Conservation (phyloP, 805 yeast genomes). For the Teunomyces lycoperdinae region DNA sequence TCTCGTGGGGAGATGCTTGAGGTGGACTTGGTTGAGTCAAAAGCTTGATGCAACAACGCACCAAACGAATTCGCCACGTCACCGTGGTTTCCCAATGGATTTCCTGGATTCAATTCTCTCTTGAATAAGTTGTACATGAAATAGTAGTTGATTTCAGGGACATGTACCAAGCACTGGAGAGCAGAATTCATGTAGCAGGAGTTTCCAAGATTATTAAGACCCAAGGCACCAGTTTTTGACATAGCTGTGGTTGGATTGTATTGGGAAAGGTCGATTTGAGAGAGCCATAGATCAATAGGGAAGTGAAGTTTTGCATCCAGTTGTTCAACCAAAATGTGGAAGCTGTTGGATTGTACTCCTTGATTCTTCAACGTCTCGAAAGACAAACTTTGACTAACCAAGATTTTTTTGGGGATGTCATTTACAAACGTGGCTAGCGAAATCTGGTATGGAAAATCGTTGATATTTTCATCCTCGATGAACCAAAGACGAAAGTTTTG, state of each 20-base stretch:
- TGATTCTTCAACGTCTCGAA: slow-evolving; percentile 26
- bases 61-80: slow-evolving; percentile 78
- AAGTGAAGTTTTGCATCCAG: slow-evolving; percentile 2
- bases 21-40: slow-evolving; percentile 32
- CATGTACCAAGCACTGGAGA: slow-evolving; percentile 80
- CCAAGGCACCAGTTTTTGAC: slow-evolving; percentile 49
- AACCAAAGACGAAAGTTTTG: slow-evolving; percentile 36
- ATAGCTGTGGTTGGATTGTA: slow-evolving; percentile 12
- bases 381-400: slow-evolving; percentile 25
- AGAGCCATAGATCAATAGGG: slow-evolving; percentile 5
- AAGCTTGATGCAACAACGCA: slow-evolving; percentile 58
- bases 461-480: slow-evolving; percentile 22
- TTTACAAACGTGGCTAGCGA: slow-evolving; percentile 24
- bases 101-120: slow-evolving; percentile 65
- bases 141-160: slow-evolving; percentile 78
- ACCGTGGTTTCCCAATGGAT: slow-evolving; percentile 87
- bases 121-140: slow-evolving; percentile 61
- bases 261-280: slow-evolving; percentile 9
- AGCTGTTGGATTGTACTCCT: slow-evolving; percentile 14
- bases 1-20: slow-evolving; percentile 57
- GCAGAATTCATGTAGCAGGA: slow-evolving; percentile 96
- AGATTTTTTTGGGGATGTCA: slow-evolving; percentile 26
- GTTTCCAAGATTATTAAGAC: slow-evolving; percentile 72
- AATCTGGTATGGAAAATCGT: slow-evolving; percentile 22
- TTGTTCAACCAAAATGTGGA: slow-evolving; percentile 7